Conservation (phyloP, 2,329 filamentous ascomycete species). For the Zelopaecilomyces penicillatus region DNA sequence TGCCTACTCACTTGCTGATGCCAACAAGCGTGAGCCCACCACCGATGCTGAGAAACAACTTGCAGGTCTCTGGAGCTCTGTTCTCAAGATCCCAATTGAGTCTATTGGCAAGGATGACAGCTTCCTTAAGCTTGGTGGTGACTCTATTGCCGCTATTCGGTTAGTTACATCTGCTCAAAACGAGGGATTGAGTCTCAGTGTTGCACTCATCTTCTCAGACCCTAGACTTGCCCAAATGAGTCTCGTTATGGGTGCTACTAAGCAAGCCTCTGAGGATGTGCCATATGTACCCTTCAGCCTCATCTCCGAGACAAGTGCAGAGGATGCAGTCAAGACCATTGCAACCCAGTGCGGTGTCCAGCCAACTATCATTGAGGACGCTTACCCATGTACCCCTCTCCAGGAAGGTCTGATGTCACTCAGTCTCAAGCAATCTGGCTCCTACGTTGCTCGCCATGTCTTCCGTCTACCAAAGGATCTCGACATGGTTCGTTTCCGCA, state of each 20-base stretch:
- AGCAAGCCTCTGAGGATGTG: not conserved
- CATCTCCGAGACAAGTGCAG: not conserved
- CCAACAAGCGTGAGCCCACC: not conserved
- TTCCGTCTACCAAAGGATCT: not conserved
- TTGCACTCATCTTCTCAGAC: conserved; percentile 7
- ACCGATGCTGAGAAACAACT: not conserved
- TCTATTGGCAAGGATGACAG: conserved; percentile 9
- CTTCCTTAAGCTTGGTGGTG: conserved; percentile 20
- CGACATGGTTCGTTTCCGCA: not conserved
- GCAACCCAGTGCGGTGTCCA: not conserved
- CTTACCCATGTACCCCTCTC: not conserved
- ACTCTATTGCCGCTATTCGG: conserved; percentile 13
- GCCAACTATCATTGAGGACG: not conserved
- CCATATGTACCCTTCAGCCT: not conserved
- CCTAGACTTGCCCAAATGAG: conserved; percentile 1
- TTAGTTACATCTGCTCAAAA: not conserved
- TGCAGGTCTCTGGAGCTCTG: conserved; percentile 6
- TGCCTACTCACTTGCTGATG: not conserved
- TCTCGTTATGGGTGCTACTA: not conserved
- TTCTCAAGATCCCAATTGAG: conserved; percentile 4
- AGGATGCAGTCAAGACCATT: not conserved
- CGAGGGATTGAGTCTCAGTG: conserved; percentile 1
- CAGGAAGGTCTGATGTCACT: not conserved
- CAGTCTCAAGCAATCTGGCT: not conserved
- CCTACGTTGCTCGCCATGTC: not conserved